A percentile compares a stretch with the other conserved stretches of the same genome.
Evolutionary conservation across 495 filamentous ascomycete genomes (phyloP).

Genomic region (Coniosporium apollinis): DNA sequence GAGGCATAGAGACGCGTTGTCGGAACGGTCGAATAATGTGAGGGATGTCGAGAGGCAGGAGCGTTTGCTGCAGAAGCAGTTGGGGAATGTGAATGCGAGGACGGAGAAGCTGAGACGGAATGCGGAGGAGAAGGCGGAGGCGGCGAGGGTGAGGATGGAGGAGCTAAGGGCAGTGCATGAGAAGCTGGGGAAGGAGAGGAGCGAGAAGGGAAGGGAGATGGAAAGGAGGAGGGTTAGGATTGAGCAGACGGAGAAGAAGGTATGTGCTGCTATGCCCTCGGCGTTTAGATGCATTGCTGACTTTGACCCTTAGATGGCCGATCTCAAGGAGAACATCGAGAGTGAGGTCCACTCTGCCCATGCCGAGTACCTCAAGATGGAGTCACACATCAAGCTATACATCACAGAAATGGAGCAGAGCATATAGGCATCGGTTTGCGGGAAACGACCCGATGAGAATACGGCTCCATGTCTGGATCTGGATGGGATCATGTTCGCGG

Average conservation of each 20-base stretch:
- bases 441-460: no score
- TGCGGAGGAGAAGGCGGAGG: constrained; percentile 61
- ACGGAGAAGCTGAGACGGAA: constrained; percentile 64
- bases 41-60: constrained; percentile 82
- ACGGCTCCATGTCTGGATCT: no score
- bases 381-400: constrained; percentile 91
- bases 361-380: constrained; percentile 89
- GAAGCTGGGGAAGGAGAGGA: constrained; percentile 65
- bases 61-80: constrained; percentile 62
- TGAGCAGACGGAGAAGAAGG: constrained; percentile 98
- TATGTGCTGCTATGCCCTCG: constrained; percentile 22
- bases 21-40: constrained; percentile 72
- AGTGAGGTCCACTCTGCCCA: constrained; percentile 74
- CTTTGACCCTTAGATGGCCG: constrained; percentile 55
- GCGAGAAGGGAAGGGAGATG: constrained; percentile 74
- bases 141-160: constrained; percentile 77
- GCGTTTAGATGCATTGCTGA: constrained; percentile 20
- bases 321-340: constrained; percentile 93
- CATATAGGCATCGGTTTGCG: constrained; percentile 26
- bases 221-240: constrained; percentile 79
- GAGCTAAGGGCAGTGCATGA: constrained; percentile 67
- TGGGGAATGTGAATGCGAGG: constrained; percentile 66
- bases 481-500: no score
- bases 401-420: constrained; percentile 97
- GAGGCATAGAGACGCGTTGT: constrained; percentile 69